Base-by-base conservation (phyloP, 257 asterid species). In the Gentiana macrophylla region DNA sequence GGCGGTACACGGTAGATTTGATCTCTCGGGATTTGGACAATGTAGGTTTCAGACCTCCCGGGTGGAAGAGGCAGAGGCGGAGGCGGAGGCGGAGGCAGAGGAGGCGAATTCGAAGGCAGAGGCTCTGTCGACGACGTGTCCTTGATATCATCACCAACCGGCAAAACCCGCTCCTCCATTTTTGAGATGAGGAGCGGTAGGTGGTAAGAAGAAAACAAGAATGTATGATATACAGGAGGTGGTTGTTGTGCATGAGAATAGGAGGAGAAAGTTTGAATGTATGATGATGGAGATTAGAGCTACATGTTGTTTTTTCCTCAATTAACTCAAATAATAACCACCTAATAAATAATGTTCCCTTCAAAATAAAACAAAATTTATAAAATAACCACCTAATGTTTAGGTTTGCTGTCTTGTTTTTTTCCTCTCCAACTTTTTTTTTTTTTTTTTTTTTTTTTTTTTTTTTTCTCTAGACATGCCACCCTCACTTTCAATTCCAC, bases 1-100 rank as follows among this genome's bases (percentile, higher is more conserved):
- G 96, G 94, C 0, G 98, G 98, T 3, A 84, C 60, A 34, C 95
- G 94, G 72, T 83, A 83, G 53, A 90, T 77, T 61, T 80, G 86
- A 52, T 90, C 89, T 12, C 84, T 78, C 35, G 94, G 95, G 38
- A 86, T 65, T 35, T 74, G 90, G 13, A 90, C 78, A 48, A 90
- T 82, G 59, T 82, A 82, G 50, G 94, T 82, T 2, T 67, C 83
- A 13, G 70, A 32, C 6, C 55, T 56, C 53, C 1, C 35, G 24
- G 5, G 5, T n/a, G 13, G 13, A 2, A 45, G 48, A 6, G 65
- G 65, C 1, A 44, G 32, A 35, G 41, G 49, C 3, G 52, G 69
- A 13, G 47, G 47, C 9, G 47, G 37, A 0, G 37, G 34, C 1
- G 65, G 32, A 2, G 57, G 34, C 32, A 44, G 51, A 37, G 65